These are phyloP conservation scores for Allium fistulosum DNA, from an alignment of 106 monocot genomes.

Conservation along the genomic window DNA sequence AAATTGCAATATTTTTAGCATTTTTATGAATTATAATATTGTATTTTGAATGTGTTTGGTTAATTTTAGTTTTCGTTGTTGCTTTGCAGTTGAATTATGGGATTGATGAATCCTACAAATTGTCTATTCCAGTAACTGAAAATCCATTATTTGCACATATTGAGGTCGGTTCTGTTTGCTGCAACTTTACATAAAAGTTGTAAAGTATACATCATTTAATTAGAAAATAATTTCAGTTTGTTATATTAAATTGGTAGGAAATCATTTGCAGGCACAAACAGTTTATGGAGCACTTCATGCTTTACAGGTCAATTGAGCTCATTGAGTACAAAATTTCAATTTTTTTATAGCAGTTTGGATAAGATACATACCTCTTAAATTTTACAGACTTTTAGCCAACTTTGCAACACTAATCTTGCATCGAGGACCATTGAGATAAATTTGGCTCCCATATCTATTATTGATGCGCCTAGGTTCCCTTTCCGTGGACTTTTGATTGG, in stretches of 20 bases:
- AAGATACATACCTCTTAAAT: neutral
- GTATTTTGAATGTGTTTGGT: neutral
- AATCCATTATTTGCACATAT: conserved; percentile 37
- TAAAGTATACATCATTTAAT: neutral
- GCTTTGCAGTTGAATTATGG: conserved; percentile 75
- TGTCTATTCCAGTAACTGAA: conserved; percentile 47
- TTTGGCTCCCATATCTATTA: conserved; percentile 64
- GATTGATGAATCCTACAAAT: conserved; percentile 65
- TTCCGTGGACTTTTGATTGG: conserved; percentile 92
- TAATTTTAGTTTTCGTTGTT: neutral
- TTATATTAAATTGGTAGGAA: neutral
- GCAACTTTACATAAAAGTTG: neutral
- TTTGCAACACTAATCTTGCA: conserved; percentile 66
- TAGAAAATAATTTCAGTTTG: neutral
- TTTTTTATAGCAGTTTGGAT: neutral
- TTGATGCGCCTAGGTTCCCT: conserved; percentile 74
- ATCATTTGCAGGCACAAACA: conserved; percentile 70
- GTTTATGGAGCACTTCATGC: conserved; percentile 96
- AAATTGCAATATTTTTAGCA: neutral
- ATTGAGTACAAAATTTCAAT: neutral
- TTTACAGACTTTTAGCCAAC: conserved; percentile 87
- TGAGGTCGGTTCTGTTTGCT: conserved; percentile 30
- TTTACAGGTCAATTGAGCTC: conserved; percentile 44
- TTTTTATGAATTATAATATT: neutral
- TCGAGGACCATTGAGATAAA: conserved; percentile 43